Evolutionary conservation across 257 asterid species (phyloP).

Genomic region (Solanum pennellii): DNA sequence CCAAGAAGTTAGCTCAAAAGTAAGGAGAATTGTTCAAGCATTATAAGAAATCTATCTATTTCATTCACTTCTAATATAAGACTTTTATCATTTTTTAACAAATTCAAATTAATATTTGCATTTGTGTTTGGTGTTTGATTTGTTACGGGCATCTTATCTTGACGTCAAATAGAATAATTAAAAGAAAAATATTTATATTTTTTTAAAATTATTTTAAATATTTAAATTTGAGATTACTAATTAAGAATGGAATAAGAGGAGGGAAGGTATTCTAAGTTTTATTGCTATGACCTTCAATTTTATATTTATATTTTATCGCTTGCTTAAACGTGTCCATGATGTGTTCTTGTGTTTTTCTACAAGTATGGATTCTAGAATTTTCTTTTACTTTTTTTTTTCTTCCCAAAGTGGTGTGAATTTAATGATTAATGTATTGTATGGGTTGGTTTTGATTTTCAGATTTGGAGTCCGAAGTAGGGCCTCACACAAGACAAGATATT

Average conservation of each 20-base stretch:
- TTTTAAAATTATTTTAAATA: not conserved
- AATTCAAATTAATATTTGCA: too few species aligned
- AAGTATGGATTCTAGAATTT: not conserved
- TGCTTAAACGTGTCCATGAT: not conserved
- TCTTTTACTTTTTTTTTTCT: not conserved
- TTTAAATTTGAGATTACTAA: not conserved
- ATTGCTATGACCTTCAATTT: not conserved
- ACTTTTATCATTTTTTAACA: too few species aligned
- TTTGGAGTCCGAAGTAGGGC: not conserved
- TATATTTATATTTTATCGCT: not conserved
- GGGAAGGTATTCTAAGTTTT: not conserved
- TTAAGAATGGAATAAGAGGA: fast-evolving
- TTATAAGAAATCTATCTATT: fast-evolving
- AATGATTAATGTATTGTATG: not conserved
- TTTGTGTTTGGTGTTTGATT: too few species aligned
- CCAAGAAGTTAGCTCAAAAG: fast-evolving
- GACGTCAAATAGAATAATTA: too few species aligned
- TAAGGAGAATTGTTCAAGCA: fast-evolving
- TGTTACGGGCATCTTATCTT: too few species aligned
- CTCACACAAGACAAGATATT: not conserved
- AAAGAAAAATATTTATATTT: not conserved
- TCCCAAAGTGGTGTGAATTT: not conserved
- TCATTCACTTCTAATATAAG: fast-evolving
- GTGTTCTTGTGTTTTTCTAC: not conserved
- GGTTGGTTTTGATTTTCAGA: not conserved